Base-by-base conservation (phyloP, 495 filamentous ascomycete species). In the Podospora anserina region DNA sequence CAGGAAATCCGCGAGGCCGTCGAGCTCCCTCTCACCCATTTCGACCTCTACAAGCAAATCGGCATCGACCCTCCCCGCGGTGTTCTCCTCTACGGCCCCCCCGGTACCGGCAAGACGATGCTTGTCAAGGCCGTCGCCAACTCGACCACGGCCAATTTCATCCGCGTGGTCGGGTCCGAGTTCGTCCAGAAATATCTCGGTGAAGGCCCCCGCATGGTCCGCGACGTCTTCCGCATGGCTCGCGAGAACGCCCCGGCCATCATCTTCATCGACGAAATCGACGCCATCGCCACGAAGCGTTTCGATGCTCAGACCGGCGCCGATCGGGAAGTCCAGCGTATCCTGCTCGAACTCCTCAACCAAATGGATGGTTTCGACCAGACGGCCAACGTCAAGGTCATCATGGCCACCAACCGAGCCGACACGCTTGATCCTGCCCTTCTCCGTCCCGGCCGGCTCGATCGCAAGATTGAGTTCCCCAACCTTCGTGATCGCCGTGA, bases 281-380 rank as follows among this genome's bases (percentile, higher is more conserved):
- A 99, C 77, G 96, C 95, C 66, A 98, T 99, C 77, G 95, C 95
- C 55, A 98, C 95, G 34, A 98, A 98, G 82, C 96, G 95, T 75
- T 98, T 99, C 79, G 95, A 99, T 75, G 95, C 96, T 55, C 95
- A 97, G 79, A 97, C 94, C 13, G 95, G 95, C 74, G 95, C 96
- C 58, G 95, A 99, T 76, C 88, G 95, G 78, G 95, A 99, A 81
- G 95, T 99, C 27, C 95, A 99, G 83, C 93, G 95, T 83, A 99
- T 98, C 74, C 82, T 99, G 67, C 88, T 99, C 66, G 95, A 99
- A 78, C 84, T 99, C 68, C 88, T 99, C 67, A 99, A 99, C 82
- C 95, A 99, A 81, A 98, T 99, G 95, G 95, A 99, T 80, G 95
- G 95, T 69, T 99, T 99, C 82, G 95, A 99, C 78, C 95, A 98